Base-by-base conservation (phyloP, 306 rosid genomes). In the Clitoria ternatea region DNA sequence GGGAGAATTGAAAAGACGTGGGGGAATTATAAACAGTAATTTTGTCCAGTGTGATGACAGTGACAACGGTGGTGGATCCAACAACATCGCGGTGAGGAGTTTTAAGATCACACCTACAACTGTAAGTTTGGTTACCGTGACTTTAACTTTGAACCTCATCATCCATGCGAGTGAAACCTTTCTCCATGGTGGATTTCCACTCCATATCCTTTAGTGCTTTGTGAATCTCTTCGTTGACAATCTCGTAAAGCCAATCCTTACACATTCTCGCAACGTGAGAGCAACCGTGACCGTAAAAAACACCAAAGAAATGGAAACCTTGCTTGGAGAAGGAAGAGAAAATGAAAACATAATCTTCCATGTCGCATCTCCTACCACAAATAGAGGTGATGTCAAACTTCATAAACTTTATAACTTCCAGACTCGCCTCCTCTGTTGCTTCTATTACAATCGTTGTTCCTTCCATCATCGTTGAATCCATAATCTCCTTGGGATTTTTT, bases 241-340 rank as follows among this genome's bases (percentile, higher is more conserved):
- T 75, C 20, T 69, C 69, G 15, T 80, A 80, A 1, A 80, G 77
- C 18, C 77, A 22, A 23, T 80, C 84, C 30, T 74, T 80, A 40
- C 84, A 80, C 84, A 74, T 69, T 0, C 70, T 69, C 2, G 84
- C 84, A 37, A 80, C 76, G 71, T 94, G 99, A 63, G 99, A 91
- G 90, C 99, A 94, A 15, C 97, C 97, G 48, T 94, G 99, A 63
- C 99, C 99, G 76, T 94, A 97, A 77, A 82, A 94, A n/a, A 94
- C 92, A 0, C 92, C 99, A 11, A 79, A 91, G 74, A 74, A 91
- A 54, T 94, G 91, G 3, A 72, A 53, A 0, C 32, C 61, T 4
- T 69, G 55, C 0, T 18, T 7, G 7, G 48, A 45, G 45, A 75
- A 84, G 2, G 35, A 74, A 3, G 91, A 89, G 6, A 39, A 84